Conservation (phyloP, 805 yeast genomes). For the Schwanniomyces sp. region DNA sequence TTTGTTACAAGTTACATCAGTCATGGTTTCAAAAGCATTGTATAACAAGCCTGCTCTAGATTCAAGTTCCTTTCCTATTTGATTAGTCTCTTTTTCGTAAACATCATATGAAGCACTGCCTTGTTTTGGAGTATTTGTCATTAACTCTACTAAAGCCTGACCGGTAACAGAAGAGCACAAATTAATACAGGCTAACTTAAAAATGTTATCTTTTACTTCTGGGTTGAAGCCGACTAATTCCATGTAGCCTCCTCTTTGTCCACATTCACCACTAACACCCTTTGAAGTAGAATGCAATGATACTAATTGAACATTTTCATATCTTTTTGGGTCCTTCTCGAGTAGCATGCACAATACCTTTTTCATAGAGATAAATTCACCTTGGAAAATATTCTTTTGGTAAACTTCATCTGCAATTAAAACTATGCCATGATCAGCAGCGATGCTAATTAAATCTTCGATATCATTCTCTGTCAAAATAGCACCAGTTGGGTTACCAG, state of each 20-base stretch:
- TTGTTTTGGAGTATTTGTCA: conserved; percentile 84
- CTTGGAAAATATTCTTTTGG: conserved; percentile 86
- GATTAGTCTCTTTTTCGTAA: conserved; percentile 60
- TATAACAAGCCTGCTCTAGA: conserved; percentile 65
- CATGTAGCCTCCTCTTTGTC: conserved; percentile 99
- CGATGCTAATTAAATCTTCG: conserved; percentile 68
- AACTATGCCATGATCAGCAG: conserved; percentile 82
- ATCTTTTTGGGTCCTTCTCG: conserved; percentile 50
- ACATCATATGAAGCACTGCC: conserved; percentile 75
- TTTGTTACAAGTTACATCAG: conserved; percentile 79
- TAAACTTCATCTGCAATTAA: conserved; percentile 97
- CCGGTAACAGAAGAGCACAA: conserved; percentile 95
- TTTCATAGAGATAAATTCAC: conserved; percentile 82
- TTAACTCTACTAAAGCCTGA: conserved; percentile 87
- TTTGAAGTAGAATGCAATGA: conserved; percentile 97
- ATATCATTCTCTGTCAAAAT: conserved; percentile 67
- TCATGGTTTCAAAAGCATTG: conserved; percentile 71
- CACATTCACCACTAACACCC: conserved; percentile 98
- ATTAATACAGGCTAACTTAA: conserved; percentile 87
- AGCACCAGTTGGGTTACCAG: conserved; percentile 98
- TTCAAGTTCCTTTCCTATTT: conserved; percentile 62
- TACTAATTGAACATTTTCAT: conserved; percentile 78
- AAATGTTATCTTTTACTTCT: conserved; percentile 67
- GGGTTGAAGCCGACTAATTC: conserved; percentile 80
- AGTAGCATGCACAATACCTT: conserved; percentile 71